Conservation (phyloP, 2,329 filamentous ascomycete species). For the Fusarium oxysporum region DNA sequence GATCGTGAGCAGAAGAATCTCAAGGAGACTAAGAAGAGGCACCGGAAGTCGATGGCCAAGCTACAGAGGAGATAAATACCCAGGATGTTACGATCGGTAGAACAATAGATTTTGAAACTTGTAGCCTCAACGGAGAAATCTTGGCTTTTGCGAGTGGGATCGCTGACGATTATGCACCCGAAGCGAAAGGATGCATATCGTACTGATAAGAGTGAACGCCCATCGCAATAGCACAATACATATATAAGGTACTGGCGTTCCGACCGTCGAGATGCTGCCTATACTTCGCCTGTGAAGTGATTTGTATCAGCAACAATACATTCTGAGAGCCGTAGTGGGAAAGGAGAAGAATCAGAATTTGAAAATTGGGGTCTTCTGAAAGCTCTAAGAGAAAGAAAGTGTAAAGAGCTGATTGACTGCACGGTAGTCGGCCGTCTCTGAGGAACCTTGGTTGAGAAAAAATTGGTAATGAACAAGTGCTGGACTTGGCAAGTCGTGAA, state of each 20-base stretch:
- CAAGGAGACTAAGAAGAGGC: not conserved
- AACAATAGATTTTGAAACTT: fast-evolving
- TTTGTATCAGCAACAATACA: too few relatives aligned
- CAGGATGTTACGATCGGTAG: fast-evolving
- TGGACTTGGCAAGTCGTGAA: not conserved
- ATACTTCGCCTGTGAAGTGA: too few relatives aligned
- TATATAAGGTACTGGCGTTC: not conserved
- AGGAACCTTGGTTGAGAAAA: not conserved
- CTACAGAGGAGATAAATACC: not conserved
- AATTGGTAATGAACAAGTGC: not conserved
- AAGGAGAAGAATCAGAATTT: not conserved
- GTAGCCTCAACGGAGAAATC: too few relatives aligned
- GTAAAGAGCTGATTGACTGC: not conserved
- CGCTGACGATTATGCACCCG: too few relatives aligned
- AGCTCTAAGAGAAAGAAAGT: not conserved
- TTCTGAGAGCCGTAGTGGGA: too few relatives aligned
- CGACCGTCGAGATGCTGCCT: not conserved
- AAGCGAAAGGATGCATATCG: too few relatives aligned
- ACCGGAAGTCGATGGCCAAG: not conserved
- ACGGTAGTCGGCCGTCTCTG: too few relatives aligned
- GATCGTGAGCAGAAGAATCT: not conserved
- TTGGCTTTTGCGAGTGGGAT: too few relatives aligned
- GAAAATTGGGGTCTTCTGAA: not conserved
- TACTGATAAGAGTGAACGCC: too few relatives aligned
- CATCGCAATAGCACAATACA: not conserved